phyloP scores from a whole-genome alignment of 352 stramenopile genomes.

The Globisporangium nodosum region DNA sequence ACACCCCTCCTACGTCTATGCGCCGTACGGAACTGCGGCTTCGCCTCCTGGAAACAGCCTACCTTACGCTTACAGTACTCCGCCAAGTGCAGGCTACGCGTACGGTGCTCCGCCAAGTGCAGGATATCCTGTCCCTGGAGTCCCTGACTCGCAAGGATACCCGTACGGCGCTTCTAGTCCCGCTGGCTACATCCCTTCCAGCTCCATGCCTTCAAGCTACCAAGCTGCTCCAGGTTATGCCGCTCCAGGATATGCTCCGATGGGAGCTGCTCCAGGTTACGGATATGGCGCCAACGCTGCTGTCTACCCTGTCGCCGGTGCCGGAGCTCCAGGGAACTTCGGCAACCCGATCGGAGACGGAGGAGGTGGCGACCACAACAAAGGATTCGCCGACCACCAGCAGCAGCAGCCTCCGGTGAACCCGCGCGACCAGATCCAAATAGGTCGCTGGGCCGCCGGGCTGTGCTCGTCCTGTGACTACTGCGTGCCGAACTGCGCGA shows the following conservation, averaged over 20 bases:
- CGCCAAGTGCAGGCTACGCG: not conserved
- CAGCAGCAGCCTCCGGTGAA: not conserved
- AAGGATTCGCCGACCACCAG: not conserved
- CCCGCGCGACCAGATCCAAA: conserved; percentile 11
- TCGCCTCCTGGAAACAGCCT: not conserved
- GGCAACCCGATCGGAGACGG: not conserved
- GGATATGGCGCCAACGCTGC: not conserved
- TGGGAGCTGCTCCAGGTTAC: not conserved
- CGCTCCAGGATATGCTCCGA: not conserved
- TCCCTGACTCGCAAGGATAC: not conserved
- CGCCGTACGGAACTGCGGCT: not conserved
- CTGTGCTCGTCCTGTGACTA: conserved; percentile 23
- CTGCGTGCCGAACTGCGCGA: conserved; percentile 21
- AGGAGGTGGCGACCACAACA: not conserved
- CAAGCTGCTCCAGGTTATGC: not conserved
- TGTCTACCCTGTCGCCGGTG: not conserved
- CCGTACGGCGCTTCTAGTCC: not conserved
- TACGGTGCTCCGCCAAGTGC: not conserved
- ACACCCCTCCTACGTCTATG: not conserved
- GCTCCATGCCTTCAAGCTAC: not conserved
- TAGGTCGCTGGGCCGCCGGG: conserved; percentile 10
- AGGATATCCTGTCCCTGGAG: not conserved
- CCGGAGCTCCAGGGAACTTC: no score
- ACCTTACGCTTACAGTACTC: not conserved
- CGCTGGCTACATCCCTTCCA: not conserved